phyloP scores from a whole-genome alignment of 208 protist species.

The Trypanosoma boissoni region DNA sequence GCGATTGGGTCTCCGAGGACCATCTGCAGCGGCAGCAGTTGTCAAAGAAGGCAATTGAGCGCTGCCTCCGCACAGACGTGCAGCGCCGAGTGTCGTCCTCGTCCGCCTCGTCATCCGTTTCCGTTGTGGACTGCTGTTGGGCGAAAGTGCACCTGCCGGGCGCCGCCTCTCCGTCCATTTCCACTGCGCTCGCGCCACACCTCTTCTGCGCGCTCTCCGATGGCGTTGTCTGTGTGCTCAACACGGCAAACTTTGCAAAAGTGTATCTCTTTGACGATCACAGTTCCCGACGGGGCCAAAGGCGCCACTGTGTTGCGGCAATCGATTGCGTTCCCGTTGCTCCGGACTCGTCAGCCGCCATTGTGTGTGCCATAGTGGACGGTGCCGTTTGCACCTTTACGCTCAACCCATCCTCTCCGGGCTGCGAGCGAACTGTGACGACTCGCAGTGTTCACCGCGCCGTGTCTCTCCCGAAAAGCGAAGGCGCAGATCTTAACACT shows the following conservation, averaged over 20 bases:
- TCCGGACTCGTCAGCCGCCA: neutral
- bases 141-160: slow-evolving; percentile 21
- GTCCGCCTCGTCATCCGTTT: slow-evolving; percentile 34
- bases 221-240: slow-evolving; percentile 60
- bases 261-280: slow-evolving; percentile 59
- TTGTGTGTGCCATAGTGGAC: slow-evolving; percentile 17
- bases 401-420: neutral
- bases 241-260: slow-evolving; percentile 61
- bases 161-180: slow-evolving; percentile 30
- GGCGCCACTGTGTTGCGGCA: slow-evolving; percentile 7
- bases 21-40: slow-evolving; percentile 46
- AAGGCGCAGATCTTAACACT: no score
- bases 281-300: neutral
- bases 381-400: slow-evolving; percentile 19
- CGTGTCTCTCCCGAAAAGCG: no score
- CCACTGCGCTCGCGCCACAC: slow-evolving; percentile 46
- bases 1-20: slow-evolving; percentile 33
- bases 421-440: no score
- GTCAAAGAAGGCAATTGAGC: slow-evolving; percentile 46
- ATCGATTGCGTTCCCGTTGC: slow-evolving; percentile 17
- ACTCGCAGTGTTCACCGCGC: no score
- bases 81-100: slow-evolving; percentile 61
- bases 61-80: slow-evolving; percentile 36
- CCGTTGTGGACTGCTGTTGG: slow-evolving; percentile 59
- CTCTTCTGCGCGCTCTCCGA: slow-evolving; percentile 64